These are phyloP conservation scores for Ustilago shanxiensis DNA, from an alignment of 1,284 basidiomycete genomes.

Conservation along the genomic window DNA sequence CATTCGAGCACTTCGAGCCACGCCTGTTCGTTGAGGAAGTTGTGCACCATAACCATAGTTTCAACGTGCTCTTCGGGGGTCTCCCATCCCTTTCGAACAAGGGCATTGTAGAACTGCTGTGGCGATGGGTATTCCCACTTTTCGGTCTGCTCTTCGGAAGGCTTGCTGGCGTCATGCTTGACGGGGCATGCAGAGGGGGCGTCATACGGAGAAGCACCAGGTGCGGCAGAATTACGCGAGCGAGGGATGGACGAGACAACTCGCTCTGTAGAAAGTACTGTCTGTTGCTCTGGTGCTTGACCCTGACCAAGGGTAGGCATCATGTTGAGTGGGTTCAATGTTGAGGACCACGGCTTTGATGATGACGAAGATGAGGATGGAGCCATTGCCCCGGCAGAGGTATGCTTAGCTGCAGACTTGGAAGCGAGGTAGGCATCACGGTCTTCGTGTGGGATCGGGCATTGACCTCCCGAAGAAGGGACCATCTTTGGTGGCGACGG, in stretches of 20 bases:
- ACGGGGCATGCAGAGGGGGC: constrained; percentile 65
- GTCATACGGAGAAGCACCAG: constrained; percentile 66
- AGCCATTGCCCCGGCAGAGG: constrained; percentile 18
- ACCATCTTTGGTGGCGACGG: constrained; percentile 37
- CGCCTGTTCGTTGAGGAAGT: constrained; percentile 95
- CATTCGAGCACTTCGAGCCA: constrained; percentile 95
- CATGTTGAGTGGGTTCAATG: constrained; percentile 84
- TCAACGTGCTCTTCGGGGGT: constrained; percentile 96
- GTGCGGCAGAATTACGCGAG: constrained; percentile 71
- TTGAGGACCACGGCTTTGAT: constrained; percentile 45
- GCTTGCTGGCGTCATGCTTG: constrained; percentile 45
- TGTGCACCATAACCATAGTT: constrained; percentile 98
- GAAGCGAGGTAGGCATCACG: constrained; percentile 48
- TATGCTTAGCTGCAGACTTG: constrained; percentile 14
- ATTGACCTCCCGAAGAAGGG: constrained; percentile 43
- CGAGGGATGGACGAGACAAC: constrained; percentile 88
- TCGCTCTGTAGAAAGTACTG: constrained; percentile 81
- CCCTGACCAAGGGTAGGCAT: constrained; percentile 86
- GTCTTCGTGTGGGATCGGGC: constrained; percentile 52
- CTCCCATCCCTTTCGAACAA: constrained; percentile 96
- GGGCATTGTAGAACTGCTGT: constrained; percentile 98
- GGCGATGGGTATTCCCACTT: constrained; percentile 97
- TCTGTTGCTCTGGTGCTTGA: constrained; percentile 75
- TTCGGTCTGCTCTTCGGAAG: constrained; percentile 58
- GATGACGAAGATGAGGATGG: constrained; percentile 22